A percentile compares a stretch with the other conserved stretches of the same genome.
These are phyloP conservation scores for Butyriboletus loyo DNA, from an alignment of 768 basidiomycete genomes.

Conservation along the genomic window DNA sequence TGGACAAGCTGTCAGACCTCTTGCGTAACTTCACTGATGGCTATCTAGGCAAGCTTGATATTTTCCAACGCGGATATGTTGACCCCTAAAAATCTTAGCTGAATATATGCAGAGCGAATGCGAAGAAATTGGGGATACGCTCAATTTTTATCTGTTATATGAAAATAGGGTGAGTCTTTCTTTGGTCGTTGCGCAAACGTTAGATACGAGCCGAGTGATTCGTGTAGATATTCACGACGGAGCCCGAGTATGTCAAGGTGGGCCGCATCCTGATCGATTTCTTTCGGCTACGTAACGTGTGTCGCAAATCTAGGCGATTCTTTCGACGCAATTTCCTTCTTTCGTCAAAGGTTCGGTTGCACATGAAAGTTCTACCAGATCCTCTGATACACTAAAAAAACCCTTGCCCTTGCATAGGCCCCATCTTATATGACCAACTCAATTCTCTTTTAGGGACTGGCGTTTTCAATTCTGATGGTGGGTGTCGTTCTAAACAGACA, in stretches of 20 bases:
- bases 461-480: conserved; percentile 43
- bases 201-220: neutral
- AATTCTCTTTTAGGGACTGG: conserved; percentile 34
- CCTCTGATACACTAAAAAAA: neutral
- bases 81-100: conserved; percentile 2
- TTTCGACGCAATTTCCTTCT: conserved; percentile 36
- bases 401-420: conserved; percentile 19
- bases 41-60: conserved; percentile 42
- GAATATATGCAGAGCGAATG: conserved; percentile 12
- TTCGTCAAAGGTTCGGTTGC: conserved; percentile 34
- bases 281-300: neutral
- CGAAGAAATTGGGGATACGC: conserved; percentile 22
- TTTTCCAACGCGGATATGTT: neutral
- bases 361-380: neutral
- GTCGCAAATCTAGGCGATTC: conserved; percentile 29
- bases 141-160: conserved; percentile 20
- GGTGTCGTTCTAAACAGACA: neutral
- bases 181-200: neutral
- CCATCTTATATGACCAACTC: conserved; percentile 24
- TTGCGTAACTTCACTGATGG: conserved; percentile 40
- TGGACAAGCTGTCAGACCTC: conserved; percentile 43
- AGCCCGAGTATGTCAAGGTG: conserved; percentile 42
- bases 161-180: conserved; percentile 25
- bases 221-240: conserved; percentile 34
- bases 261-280: neutral